Conservation (phyloP, 495 filamentous ascomycete species). For the Podospora sp. region DNA sequence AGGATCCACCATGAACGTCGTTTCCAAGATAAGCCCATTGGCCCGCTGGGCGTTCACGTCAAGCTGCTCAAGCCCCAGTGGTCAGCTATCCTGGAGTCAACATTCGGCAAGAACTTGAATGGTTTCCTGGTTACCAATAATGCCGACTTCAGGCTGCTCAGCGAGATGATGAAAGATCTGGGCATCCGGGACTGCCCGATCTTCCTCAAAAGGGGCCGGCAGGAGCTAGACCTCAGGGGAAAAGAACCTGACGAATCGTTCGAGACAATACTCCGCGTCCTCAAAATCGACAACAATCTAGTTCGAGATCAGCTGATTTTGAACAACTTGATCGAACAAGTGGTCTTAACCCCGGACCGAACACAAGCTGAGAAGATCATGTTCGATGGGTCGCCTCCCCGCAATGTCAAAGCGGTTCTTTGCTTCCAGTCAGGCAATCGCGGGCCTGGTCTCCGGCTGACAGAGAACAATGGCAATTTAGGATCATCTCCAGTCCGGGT, state of each 20-base stretch:
- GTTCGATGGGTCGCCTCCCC: slow-evolving; percentile 61
- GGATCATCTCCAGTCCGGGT: slow-evolving; percentile 37
- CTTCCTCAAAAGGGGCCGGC: slow-evolving; percentile 62
- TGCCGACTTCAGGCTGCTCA: slow-evolving; percentile 65
- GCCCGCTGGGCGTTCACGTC: slow-evolving; percentile 78
- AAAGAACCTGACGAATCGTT: slow-evolving; percentile 73
- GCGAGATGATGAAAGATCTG: slow-evolving; percentile 60
- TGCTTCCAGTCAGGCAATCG: slow-evolving; percentile 59
- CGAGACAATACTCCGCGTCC: slow-evolving; percentile 74
- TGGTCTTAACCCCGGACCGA: slow-evolving; percentile 70
- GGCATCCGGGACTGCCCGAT: slow-evolving; percentile 59
- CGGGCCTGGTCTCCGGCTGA: slow-evolving; percentile 66
- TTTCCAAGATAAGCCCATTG: slow-evolving; percentile 74
- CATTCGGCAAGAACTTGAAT: slow-evolving; percentile 64
- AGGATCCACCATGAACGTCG: slow-evolving; percentile 66
- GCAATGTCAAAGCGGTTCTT: slow-evolving; percentile 74
- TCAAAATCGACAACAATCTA: slow-evolving; percentile 79
- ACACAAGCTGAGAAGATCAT: slow-evolving; percentile 69
- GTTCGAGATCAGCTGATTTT: slow-evolving; percentile 84
- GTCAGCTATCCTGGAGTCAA: slow-evolving; percentile 79
- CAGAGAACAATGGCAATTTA: slow-evolving; percentile 52
- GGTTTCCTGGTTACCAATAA: slow-evolving; percentile 81
- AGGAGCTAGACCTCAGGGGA: slow-evolving; percentile 59
- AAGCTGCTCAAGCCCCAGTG: slow-evolving; percentile 77
- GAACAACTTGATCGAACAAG: slow-evolving; percentile 79